Evolutionary conservation across 129 eudicot species (phyloP).

Genomic region (Lactuca sativa): DNA sequence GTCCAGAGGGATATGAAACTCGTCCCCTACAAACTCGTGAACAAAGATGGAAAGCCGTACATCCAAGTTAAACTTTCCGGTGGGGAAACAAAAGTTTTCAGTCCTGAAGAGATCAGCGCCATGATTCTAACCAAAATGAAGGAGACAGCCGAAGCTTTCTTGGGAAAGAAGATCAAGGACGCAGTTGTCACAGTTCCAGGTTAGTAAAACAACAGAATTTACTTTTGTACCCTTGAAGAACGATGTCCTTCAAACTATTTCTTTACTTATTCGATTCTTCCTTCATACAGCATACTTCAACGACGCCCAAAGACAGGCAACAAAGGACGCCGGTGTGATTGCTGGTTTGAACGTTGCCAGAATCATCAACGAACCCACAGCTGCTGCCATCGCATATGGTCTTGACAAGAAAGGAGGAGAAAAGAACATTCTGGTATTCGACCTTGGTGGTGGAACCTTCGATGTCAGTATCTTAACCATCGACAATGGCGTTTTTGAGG

Average conservation of each 20-base stretch:
- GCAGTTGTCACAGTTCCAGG: constrained; percentile 92
- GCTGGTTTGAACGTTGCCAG: constrained; percentile 63
- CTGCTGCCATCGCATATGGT: constrained; percentile 67
- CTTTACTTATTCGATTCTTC: neutral
- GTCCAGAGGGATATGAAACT: constrained; percentile 75
- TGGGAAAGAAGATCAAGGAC: constrained; percentile 82
- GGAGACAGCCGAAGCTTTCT: constrained; percentile 85
- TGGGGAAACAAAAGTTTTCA: constrained; percentile 79
- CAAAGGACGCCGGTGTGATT: constrained; percentile 65
- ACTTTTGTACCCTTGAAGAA: neutral
- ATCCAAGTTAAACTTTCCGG: constrained; percentile 59
- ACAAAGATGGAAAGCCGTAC: constrained; percentile 78
- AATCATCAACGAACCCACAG: constrained; percentile 60
- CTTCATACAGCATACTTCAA: constrained; percentile 49
- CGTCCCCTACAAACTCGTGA: constrained; percentile 71
- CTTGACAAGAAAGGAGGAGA: constrained; percentile 58
- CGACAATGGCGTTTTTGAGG: constrained; percentile 63
- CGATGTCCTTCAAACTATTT: constrained; percentile 1
- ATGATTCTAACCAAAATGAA: constrained; percentile 85
- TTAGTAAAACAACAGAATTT: neutral
- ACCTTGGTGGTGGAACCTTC: constrained; percentile 71
- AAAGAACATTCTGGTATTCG: constrained; percentile 61
- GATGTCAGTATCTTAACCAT: constrained; percentile 65
- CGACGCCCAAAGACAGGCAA: constrained; percentile 74
- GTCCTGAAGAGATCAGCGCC: constrained; percentile 90